Base-by-base conservation (phyloP, 106 monocot species). In the Platanthera guangdongensis region DNA sequence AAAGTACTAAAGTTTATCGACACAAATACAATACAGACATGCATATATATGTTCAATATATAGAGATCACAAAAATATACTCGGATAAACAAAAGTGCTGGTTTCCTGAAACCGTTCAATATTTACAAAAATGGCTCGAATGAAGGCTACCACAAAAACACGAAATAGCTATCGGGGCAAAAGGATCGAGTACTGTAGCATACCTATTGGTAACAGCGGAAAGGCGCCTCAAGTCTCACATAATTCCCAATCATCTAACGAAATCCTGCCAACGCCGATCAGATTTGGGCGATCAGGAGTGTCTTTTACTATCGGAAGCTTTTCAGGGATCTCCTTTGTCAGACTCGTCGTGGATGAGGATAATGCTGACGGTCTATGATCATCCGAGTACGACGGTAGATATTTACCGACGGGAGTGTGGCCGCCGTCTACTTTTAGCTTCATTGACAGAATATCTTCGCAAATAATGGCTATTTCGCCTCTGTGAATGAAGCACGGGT, bases 401-500 rank as follows among this genome's bases (percentile, higher is more conserved):
- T 86, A 86, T 76, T 73, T 84, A 12, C 50, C 69, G 47, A 87
- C 67, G 5, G 88, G 83, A 0, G 85, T 3, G 11, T 67, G 78
- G n/a, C 78, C 85, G n/a, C 78, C 85, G 19, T 95, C 90, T 28
- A 90, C 82, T 78, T 60, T 78, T 70, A 83, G 73, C 71, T 93
- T 95, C 3, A 95, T 82, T 8, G 25, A 49, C 16, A 83, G 74
- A 10, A 90, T 82, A 83, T 93, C 95, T 69, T 90, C 95, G 77
- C 81, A 89, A 32, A 95, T 78, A 15, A 95, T 87, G 67, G 88
- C 78, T 21, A 95, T 84, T 68, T 95, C 95, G 15, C 92, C 95
- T 75, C 95, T 95, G 85, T 67, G 82, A 71, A 79, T 67, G 82
- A 71, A 79, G 13, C n/a, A 72, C 13, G 18, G 16, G 18, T n/a